Conservation (phyloP, 805 yeast genomes). For the Hanseniaspora occidentalis region DNA sequence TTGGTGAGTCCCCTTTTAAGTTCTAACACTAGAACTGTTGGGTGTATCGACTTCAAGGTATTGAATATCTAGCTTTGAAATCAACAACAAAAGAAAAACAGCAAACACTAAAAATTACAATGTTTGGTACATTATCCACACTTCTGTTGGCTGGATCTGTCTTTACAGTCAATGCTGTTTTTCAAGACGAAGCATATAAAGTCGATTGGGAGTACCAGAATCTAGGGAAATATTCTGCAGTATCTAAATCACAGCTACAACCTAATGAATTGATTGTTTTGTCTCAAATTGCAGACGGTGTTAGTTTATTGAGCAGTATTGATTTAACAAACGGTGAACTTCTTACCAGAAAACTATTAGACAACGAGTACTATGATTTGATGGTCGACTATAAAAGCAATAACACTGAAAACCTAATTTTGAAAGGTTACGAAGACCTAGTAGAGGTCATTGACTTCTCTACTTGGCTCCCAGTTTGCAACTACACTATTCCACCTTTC, state of each 20-base stretch:
- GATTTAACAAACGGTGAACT: not conserved
- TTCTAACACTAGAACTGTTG: too few relatives aligned
- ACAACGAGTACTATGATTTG: not conserved
- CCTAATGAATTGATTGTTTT: not conserved
- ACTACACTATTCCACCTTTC: not conserved
- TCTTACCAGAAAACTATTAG: not conserved
- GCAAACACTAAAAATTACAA: too few relatives aligned
- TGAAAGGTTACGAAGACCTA: not conserved
- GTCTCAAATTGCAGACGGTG: not conserved
- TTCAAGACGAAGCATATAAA: conserved; percentile 40
- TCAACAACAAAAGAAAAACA: too few relatives aligned
- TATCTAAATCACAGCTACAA: not conserved
- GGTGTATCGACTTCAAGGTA: too few relatives aligned
- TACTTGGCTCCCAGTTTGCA: not conserved
- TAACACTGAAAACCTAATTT: not conserved
- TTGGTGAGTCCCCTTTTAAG: too few relatives aligned
- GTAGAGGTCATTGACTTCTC: conserved; percentile 3
- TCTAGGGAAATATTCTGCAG: conserved; percentile 25
- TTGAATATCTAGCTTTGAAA: too few relatives aligned
- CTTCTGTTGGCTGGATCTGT: not conserved
- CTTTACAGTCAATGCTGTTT: conserved; percentile 20
- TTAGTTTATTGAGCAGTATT: not conserved
- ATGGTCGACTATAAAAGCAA: not conserved
- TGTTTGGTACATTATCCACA: not conserved
- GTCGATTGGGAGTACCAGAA: conserved; percentile 42